Percentiles rank a stretch among this genome's conserved stretches.
phyloP scores from a whole-genome alignment of 2,329 filamentous ascomycete genomes.

The Gyromitra esculenta region DNA sequence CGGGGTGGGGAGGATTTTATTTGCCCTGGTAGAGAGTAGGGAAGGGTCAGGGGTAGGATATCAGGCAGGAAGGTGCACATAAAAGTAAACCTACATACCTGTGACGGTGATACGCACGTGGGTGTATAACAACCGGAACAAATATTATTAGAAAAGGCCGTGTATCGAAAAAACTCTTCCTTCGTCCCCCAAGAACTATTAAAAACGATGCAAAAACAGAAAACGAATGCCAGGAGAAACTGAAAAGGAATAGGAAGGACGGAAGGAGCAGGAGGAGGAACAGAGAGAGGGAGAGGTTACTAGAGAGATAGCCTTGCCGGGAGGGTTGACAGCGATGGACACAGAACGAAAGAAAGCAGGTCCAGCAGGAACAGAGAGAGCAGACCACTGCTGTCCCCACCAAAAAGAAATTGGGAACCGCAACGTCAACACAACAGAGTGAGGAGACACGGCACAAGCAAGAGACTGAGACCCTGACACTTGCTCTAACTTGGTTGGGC shows the following conservation, averaged over 20 bases:
- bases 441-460: constrained; percentile 31
- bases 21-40: constrained; percentile 63
- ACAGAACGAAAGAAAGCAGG: constrained; percentile 26
- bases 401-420: constrained; percentile 17
- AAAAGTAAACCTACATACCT: constrained; percentile 30
- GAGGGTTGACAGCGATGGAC: not conserved
- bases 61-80: constrained; percentile 81
- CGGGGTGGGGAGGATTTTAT: constrained; percentile 69
- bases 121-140: constrained; percentile 9
- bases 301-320: not conserved
- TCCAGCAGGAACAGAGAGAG: constrained; percentile 39
- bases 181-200: constrained; percentile 7
- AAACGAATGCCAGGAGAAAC: constrained; percentile 33
- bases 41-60: constrained; percentile 77
- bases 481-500: constrained; percentile 47
- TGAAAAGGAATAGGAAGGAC: constrained; percentile 7
- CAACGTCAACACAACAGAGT: constrained; percentile 9
- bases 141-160: constrained; percentile 29
- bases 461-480: constrained; percentile 42
- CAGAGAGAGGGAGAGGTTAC: constrained; percentile 8
- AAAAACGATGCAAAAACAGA: constrained; percentile 18
- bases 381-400: constrained; percentile 9
- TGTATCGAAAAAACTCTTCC: not conserved
- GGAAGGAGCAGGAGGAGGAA: constrained; percentile 1
- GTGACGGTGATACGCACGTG: constrained; percentile 8